Evolutionary conservation across 2,329 filamentous ascomycete genomes (phyloP), one percentile per base, ranked within the genome.

Genomic region (Dactylella cylindrospora): DNA sequence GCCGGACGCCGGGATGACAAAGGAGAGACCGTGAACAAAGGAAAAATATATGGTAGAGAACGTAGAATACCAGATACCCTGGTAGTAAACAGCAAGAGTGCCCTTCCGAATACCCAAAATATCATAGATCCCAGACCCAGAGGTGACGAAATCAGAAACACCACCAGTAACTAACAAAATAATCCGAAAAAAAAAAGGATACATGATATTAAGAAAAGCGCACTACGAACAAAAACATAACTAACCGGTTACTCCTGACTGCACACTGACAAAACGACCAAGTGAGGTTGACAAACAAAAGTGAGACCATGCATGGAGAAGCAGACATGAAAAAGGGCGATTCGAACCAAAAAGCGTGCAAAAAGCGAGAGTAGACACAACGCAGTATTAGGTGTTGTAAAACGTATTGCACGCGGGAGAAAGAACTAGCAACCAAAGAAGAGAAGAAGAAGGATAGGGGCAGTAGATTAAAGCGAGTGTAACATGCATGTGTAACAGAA

Each of bases 391-490:
- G 38, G 29, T 45, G 54, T 60, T 60, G 46, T 26, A 60, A 17
- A 52, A 45, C 13, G 32, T 38, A 23, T 45, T 39, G 38, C 6
- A 4, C 33, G 23, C 15, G 41, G 19, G 29, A 35, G 33, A 38
- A 25, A 31, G 13, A 22, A 52, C 40, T 60, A 60, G 41, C n/a
- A n/a, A n/a, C n/a, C n/a, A n/a, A n/a, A n/a, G n/a, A n/a, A n/a
- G n/a, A n/a, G n/a, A n/a, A n/a, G n/a, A n/a, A n/a, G n/a, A n/a
- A n/a, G n/a, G n/a, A n/a, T 50, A 38, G 32, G 49, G 41, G 39
- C 32, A 36, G 29, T n/a, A n/a, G n/a, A n/a, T n/a, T n/a, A n/a
- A n/a, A 60, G 43, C 54, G 54, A 57, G 44, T 57, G 52, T 57
- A 57, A 50, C 44, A 57, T 49, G 44, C 43, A 46, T 52, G 41